Evolutionary conservation across 2,329 filamentous ascomycete genomes (phyloP).

Genomic region (Teratosphaeria gauchensis): DNA sequence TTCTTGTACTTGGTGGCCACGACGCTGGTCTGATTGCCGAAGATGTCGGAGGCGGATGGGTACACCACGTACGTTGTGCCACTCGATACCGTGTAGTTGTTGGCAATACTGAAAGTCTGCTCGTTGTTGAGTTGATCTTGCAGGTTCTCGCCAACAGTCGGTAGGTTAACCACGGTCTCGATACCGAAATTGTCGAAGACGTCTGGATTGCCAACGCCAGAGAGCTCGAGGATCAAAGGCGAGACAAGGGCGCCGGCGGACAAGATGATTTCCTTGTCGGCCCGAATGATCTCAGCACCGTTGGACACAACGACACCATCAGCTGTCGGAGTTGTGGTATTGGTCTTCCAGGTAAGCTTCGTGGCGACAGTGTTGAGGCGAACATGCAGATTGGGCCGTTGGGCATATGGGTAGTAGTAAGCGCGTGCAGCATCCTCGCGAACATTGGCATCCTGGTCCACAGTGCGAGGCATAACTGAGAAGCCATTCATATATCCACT

Average conservation of each 20-base stretch:
- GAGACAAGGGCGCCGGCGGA: slow-evolving; percentile 28
- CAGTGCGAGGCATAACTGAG: background rate
- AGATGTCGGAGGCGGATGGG: background rate
- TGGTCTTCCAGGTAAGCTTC: background rate
- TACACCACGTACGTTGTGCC: background rate
- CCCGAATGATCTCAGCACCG: background rate
- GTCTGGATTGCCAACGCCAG: slow-evolving; percentile 45
- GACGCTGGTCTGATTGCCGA: background rate
- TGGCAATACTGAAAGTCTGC: background rate
- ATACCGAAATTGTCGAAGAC: slow-evolving; percentile 42
- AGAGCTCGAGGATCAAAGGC: slow-evolving; percentile 51
- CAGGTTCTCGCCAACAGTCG: background rate
- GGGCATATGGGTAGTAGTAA: background rate
- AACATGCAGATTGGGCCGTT: background rate
- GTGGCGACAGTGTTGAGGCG: background rate
- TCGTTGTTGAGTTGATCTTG: background rate
- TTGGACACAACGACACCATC: background rate
- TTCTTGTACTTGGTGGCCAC: background rate
- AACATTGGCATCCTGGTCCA: background rate
- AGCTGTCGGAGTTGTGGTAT: background rate
- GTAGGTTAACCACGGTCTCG: slow-evolving; percentile 26
- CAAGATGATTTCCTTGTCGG: slow-evolving; percentile 7
- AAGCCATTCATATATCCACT: background rate
- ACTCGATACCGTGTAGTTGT: background rate
- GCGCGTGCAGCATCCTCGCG: background rate